phyloP scores from a whole-genome alignment of 768 basidiomycete species.

The Psilocybe subaeruginosa region DNA sequence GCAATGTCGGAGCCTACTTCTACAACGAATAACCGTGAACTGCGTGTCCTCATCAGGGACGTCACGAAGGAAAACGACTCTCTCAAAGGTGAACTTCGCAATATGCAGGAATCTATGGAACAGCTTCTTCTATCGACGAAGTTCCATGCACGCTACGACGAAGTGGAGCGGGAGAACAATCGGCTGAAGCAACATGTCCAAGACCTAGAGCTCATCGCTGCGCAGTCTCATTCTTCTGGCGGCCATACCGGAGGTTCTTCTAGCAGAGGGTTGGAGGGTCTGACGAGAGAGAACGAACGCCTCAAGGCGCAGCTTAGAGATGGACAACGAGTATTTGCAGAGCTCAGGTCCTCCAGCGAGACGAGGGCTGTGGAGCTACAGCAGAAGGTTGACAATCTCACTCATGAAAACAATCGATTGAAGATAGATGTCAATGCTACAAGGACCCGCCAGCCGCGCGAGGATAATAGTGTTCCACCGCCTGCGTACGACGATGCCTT shows the following conservation, averaged over 20 bases:
- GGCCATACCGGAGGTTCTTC: slow-evolving; percentile 16
- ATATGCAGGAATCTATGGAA: slow-evolving; percentile 39
- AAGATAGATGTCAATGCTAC: slow-evolving; percentile 21
- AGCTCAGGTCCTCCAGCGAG: slow-evolving; percentile 22
- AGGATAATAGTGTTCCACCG: slow-evolving; percentile 32
- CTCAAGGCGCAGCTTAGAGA: slow-evolving; percentile 35
- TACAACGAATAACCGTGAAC: slow-evolving; percentile 31
- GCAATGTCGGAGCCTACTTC: slow-evolving; percentile 30
- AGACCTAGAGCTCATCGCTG: slow-evolving; percentile 35
- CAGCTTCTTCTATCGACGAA: slow-evolving; percentile 34
- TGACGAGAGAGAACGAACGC: slow-evolving; percentile 37
- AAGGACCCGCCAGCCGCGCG: slow-evolving; percentile 7
- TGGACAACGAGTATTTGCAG: slow-evolving; percentile 22
- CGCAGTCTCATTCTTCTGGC: slow-evolving; percentile 30
- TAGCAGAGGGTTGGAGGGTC: slow-evolving; percentile 26
- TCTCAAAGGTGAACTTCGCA: slow-evolving; percentile 36
- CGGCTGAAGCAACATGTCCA: slow-evolving; percentile 30
- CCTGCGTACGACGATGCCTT: slow-evolving; percentile 36
- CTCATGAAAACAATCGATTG: slow-evolving; percentile 29
- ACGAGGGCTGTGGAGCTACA: slow-evolving; percentile 27
- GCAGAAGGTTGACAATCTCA: slow-evolving; percentile 28
- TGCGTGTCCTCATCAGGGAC: slow-evolving; percentile 39
- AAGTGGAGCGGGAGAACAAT: slow-evolving; percentile 35
- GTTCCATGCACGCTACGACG: slow-evolving; percentile 33
- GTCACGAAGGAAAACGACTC: slow-evolving; percentile 44